phyloP scores from a whole-genome alignment of 192 early-diverging fungal genomes.

The Jimgerdemannia lactiflua region DNA sequence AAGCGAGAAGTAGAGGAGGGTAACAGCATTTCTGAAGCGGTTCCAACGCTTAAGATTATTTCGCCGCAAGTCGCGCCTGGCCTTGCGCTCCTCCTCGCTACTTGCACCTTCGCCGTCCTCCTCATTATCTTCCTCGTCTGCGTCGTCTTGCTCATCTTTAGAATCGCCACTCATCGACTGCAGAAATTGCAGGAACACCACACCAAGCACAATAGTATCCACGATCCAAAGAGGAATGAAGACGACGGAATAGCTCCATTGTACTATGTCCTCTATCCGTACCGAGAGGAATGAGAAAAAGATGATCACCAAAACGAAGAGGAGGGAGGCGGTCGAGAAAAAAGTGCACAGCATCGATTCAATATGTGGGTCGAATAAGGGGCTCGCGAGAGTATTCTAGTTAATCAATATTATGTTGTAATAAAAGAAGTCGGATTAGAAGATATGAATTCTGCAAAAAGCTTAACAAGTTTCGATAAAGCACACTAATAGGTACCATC shows the following conservation, averaged over 20 bases:
- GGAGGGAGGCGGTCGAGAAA: constrained; percentile 48
- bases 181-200: constrained; percentile 31
- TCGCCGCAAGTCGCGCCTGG: constrained; percentile 35
- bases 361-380: constrained; percentile 64
- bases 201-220: constrained; percentile 34
- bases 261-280: constrained; percentile 65
- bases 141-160: constrained; percentile 33
- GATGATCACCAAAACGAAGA: constrained; percentile 65
- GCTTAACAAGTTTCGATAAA: too few relatives aligned
- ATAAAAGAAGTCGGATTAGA: neutral
- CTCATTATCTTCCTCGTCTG: constrained; percentile 38
- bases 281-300: constrained; percentile 83
- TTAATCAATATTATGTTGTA: neutral
- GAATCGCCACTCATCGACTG: constrained; percentile 19
- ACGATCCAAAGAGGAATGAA: constrained; percentile 85
- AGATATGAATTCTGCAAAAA: too few relatives aligned
- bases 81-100: constrained; percentile 38
- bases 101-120: constrained; percentile 25
- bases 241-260: constrained; percentile 71
- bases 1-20: constrained; percentile 42
- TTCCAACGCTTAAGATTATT: constrained; percentile 29
- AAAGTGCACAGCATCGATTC: constrained; percentile 60
- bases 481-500: constrained; percentile 52
- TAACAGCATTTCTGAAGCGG: neutral
- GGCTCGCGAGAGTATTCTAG: constrained; percentile 35